These are phyloP conservation scores for Podaxis sp. DNA, from an alignment of 768 basidiomycete species.

Conservation along the genomic window DNA sequence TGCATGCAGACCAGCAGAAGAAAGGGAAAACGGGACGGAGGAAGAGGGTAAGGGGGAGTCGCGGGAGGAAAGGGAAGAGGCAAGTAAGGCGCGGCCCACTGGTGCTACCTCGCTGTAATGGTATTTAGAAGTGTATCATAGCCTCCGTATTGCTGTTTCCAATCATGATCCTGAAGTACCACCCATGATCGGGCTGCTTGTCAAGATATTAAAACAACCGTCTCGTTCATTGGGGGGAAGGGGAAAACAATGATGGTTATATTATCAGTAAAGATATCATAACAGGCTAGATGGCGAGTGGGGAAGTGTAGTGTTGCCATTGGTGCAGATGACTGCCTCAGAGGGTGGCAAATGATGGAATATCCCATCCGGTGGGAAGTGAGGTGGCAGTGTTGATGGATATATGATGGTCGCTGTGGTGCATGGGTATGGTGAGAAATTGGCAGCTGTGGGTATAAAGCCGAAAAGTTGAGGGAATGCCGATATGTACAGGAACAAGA, in stretches of 20 bases:
- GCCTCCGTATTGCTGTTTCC: not conserved
- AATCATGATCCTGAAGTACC: not conserved
- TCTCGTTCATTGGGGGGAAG: not conserved
- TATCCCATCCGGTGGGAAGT: not conserved
- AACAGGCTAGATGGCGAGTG: not conserved
- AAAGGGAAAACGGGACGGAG: not conserved
- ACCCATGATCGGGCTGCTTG: not conserved
- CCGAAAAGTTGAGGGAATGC: not conserved
- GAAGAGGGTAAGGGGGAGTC: no score
- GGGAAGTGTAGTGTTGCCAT: not conserved
- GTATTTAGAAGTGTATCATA: not conserved
- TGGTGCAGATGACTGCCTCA: not conserved
- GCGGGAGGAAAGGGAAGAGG: not conserved
- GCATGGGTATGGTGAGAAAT: conserved; percentile 2
- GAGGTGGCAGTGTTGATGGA: not conserved
- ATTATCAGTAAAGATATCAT: conserved; percentile 8
- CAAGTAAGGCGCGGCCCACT: not conserved
- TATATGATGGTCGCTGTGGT: not conserved
- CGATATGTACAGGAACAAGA: not conserved
- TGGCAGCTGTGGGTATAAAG: not conserved
- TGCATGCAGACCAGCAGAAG: conserved; percentile 7
- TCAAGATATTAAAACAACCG: not conserved
- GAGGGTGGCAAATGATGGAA: not conserved
- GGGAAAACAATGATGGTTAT: not conserved
- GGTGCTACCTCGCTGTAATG: not conserved